These are phyloP conservation scores for Hypoxylon sp. DNA, from an alignment of 2,329 filamentous ascomycete genomes.

Conservation along the genomic window DNA sequence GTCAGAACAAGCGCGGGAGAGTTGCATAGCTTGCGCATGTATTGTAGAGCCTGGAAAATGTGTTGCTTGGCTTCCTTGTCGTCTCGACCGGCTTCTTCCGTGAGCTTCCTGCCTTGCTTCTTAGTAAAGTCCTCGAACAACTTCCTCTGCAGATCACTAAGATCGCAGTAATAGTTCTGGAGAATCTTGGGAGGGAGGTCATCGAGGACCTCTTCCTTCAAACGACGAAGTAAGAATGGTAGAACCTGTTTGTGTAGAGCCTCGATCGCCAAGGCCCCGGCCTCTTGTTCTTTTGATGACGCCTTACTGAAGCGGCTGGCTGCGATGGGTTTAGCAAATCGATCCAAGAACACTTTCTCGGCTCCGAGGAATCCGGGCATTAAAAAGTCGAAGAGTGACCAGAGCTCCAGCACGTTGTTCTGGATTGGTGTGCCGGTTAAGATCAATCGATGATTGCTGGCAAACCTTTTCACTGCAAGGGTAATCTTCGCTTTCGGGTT, in stretches of 20 bases:
- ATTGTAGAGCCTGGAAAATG: conserved; percentile 98
- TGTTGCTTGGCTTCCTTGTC: conserved; percentile 97
- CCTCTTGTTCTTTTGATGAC: conserved; percentile 98
- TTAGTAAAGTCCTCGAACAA: conserved; percentile 97
- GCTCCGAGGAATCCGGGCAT: conserved; percentile 98
- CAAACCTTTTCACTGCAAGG: conserved; percentile 87
- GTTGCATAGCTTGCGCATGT: conserved; percentile 99
- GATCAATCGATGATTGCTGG: conserved; percentile 94
- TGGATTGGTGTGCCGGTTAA: conserved; percentile 97
- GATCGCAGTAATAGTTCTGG: conserved; percentile 99
- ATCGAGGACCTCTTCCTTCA: conserved; percentile 97
- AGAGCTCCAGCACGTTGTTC: conserved; percentile 96
- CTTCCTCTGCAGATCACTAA: conserved; percentile 93
- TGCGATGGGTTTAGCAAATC: conserved; percentile 94
- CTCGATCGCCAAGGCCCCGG: conserved; percentile 94
- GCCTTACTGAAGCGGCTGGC: conserved; percentile 96
- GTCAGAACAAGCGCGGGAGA: conserved; percentile 97
- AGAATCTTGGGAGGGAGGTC: conserved; percentile 98
- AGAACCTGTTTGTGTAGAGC: conserved; percentile 98
- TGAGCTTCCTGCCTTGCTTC: conserved; percentile 90
- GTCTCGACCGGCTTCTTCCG: conserved; percentile 83
- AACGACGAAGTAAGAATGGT: conserved; percentile 92
- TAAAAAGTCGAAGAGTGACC: conserved; percentile 98
- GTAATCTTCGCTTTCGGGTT: conserved; percentile 98
- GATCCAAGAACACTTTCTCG: conserved; percentile 93